Evolutionary conservation across 2,329 filamentous ascomycete genomes (phyloP), one percentile per base, ranked within the genome.

Genomic region (Blumeria graminis): DNA sequence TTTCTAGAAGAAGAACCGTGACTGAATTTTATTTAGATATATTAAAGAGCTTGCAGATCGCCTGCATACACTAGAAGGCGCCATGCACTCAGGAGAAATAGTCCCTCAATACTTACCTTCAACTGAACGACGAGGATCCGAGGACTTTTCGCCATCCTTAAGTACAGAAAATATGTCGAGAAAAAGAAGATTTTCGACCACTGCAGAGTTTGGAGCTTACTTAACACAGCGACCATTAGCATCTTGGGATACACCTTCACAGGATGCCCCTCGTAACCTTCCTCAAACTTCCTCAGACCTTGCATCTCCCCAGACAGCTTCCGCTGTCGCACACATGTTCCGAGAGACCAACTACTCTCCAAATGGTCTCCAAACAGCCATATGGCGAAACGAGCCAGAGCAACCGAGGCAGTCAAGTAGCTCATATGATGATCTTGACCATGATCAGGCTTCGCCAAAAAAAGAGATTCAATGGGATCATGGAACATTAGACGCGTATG

Each of bases 41-140:
- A 94, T 94, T 67, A 94, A 93, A 66, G 87, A 94, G 67, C 76
- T 94, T 22, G 86, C 87, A 28, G 87, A 94, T 65, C 76, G 88
- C 32, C 80, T 94, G 58, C 81, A 89, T 63, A 82, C 78, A 46
- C 81, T 94, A 50, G 88, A 94, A 66, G 84, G 82, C 61, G 50
- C 50, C 22, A 53, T 53, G 50, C 50, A 53, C 22, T 53, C 50
- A 22, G 50, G 50, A 38, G 50, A 53, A 38, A 84, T 86, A 65
- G 78, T 92, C 57, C 74, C 77, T 58, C 58, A 61, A 69, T 73
- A 73, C 59, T 65, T 70, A 52, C 66, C 68, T 18, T 68, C 70
- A 28, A 18, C 33, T 36, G 6, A 36, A 16, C 66, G 68, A 4
- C 65, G 70, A 54, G 66, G 65, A 14, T 73, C 74, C 36, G 76